These are phyloP conservation scores for Somion occarium DNA, from an alignment of 1,284 basidiomycete genomes.

Conservation along the genomic window DNA sequence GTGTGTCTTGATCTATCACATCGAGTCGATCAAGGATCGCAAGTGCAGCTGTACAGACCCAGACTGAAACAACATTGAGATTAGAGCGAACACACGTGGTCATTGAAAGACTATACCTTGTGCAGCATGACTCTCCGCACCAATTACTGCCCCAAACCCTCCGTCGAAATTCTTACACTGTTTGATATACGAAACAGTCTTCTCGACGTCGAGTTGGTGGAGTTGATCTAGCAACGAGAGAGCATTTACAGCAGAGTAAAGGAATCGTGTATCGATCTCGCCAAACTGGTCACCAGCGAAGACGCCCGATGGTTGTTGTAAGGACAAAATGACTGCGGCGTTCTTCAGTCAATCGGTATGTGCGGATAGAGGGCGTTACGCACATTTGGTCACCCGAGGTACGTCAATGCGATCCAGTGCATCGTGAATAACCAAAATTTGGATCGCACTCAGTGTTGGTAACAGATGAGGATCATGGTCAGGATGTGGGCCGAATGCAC, in stretches of 20 bases:
- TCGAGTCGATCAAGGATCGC: slow-evolving; percentile 85
- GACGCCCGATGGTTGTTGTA: slow-evolving; percentile 82
- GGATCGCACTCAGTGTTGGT: slow-evolving; percentile 87
- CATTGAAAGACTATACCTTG: slow-evolving; percentile 58
- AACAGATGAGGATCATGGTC: slow-evolving; percentile 91
- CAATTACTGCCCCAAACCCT: slow-evolving; percentile 83
- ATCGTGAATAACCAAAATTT: slow-evolving; percentile 86
- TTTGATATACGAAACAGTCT: slow-evolving; percentile 70
- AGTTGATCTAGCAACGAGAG: slow-evolving; percentile 80
- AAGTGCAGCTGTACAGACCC: slow-evolving; percentile 84
- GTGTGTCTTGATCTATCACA: slow-evolving; percentile 66
- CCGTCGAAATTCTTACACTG: slow-evolving; percentile 93
- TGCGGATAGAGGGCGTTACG: too few relatives aligned
- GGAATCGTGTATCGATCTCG: slow-evolving; percentile 90
- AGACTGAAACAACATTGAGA: slow-evolving; percentile 53
- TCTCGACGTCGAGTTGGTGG: slow-evolving; percentile 54
- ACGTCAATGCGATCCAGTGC: slow-evolving; percentile 71
- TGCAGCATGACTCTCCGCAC: slow-evolving; percentile 88
- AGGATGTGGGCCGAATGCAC: slow-evolving; percentile 89
- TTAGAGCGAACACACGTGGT: neutral
- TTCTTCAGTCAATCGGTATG: neutral
- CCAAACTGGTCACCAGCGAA: slow-evolving; percentile 91
- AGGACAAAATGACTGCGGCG: slow-evolving; percentile 77
- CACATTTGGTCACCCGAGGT: slow-evolving; percentile 73
- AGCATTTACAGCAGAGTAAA: slow-evolving; percentile 81